A percentile compares a stretch with the other conserved stretches of the same genome.
Conservation (phyloP, 176 grass and related monocot genomes). For the Olyra latifolia region DNA sequence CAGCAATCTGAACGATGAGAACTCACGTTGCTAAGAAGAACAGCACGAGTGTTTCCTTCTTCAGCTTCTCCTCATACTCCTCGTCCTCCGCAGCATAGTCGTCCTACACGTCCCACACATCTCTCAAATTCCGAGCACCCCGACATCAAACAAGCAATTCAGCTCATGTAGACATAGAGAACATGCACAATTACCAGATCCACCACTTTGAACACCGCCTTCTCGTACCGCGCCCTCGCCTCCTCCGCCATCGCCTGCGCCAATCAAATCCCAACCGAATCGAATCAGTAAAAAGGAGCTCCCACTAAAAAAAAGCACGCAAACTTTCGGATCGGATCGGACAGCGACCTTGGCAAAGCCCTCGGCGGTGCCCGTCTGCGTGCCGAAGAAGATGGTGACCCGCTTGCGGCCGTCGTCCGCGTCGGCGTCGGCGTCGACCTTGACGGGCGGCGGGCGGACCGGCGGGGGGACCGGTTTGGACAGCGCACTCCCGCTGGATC, state of each 20-base stretch:
- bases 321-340: conserved; percentile 33
- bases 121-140: conserved; percentile 1
- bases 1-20: neutral
- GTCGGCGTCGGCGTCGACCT: conserved; percentile 47
- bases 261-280: neutral
- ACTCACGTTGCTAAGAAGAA: conserved; percentile 92
- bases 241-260: conserved; percentile 70
- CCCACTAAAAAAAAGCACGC: neutral
- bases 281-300: neutral
- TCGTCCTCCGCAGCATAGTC: conserved; percentile 87
- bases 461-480: conserved; percentile 3
- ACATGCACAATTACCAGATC: conserved; percentile 74
- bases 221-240: conserved; percentile 80
- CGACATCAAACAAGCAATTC: neutral
- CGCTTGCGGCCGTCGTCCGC: conserved; percentile 65
- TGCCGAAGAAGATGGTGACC: conserved; percentile 90
- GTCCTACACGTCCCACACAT: conserved; percentile 46
- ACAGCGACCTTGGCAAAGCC: conserved; percentile 80
- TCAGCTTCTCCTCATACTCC: conserved; percentile 78
- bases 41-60: conserved; percentile 65
- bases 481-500: conserved; percentile 34
- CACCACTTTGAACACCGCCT: conserved; percentile 78
- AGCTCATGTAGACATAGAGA: conserved; percentile 13
- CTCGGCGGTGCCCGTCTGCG: conserved; percentile 97
- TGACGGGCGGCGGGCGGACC: conserved; percentile 36